Base-by-base conservation (phyloP, 2,329 filamentous ascomycete species). In the Capronia americana region DNA sequence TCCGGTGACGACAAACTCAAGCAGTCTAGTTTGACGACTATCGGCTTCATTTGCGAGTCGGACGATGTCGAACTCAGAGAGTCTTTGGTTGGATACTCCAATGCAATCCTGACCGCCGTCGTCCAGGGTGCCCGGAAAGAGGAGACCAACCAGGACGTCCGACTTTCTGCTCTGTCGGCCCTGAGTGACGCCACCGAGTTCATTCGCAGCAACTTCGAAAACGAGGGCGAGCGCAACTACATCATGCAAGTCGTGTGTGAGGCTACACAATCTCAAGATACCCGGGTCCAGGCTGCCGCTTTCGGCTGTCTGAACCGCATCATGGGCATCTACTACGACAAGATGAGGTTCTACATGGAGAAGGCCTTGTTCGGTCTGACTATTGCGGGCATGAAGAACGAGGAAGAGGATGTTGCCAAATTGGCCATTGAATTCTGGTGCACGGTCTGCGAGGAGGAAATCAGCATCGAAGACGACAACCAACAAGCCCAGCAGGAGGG, bases 281-380 rank as follows among this genome's bases (percentile, higher is more conserved):
- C 87, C 66, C 88, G 93, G 77, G 96, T 99, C 79, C 93, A 98
- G 81, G 92, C 97, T 78, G 93, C 93, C 68, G 92, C 95, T 51
- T 99, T 97, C 78, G 95, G 95, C 74, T 98, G 95, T 79, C 83
- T 99, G 73, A 99, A 99, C 86, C 89, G 95, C 75, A 98, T 99
- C 80, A 99, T 99, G 95, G 92, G 87, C 68, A 87, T 97, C 70
- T 99, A 99, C 85, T 99, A 99, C 79, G 95, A 99, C 76, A 96
- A 97, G 83, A 99, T 99, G 95, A 90, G 93, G 75, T 99, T 97
- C 82, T 99, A 99, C 84, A 99, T 99, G 95, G 95, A 99, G 85
- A 98, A 98, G 87, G 95, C 95, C 41, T 86, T 99, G 51, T 99
- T 99, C 75, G 95, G 95, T 65, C 86, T 99, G 48, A 99, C 95